Conservation (phyloP, 129 eudicot genomes). For the Saposhnikovia divaricata region DNA sequence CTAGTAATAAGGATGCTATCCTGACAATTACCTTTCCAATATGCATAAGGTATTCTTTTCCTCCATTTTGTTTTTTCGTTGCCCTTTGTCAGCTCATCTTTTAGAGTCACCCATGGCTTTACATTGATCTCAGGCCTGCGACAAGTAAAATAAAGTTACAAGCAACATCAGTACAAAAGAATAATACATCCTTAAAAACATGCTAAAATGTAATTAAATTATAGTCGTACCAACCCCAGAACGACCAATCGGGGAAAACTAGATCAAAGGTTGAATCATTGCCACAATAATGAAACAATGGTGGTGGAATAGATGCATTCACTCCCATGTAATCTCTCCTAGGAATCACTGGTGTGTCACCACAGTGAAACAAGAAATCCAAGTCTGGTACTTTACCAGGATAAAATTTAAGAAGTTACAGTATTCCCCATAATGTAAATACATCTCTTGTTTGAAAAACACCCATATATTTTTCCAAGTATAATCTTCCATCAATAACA, state of each 20-base stretch:
- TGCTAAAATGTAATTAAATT: background rate
- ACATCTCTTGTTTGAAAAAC: slow-evolving; percentile 55
- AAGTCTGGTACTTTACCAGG: slow-evolving; percentile 49
- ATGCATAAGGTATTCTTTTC: slow-evolving; percentile 14
- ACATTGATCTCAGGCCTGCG: slow-evolving; percentile 23
- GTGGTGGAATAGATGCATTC: slow-evolving; percentile 31
- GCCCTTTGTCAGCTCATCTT: slow-evolving; percentile 11
- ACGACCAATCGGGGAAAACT: slow-evolving; percentile 60
- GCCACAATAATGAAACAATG: slow-evolving; percentile 53
- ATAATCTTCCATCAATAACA: slow-evolving; percentile 36
- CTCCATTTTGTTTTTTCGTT: slow-evolving; percentile 13
- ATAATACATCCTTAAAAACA: background rate
- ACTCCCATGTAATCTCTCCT: slow-evolving; percentile 20
- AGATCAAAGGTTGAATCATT: slow-evolving; percentile 45
- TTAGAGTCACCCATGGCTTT: slow-evolving; percentile 21
- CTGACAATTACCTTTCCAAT: slow-evolving; percentile 14
- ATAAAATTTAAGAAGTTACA: slow-evolving; percentile 42
- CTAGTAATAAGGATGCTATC: too few relatives aligned
- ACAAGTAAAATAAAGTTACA: background rate
- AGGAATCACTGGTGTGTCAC: slow-evolving; percentile 36
- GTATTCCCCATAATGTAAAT: slow-evolving; percentile 53
- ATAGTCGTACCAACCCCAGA: slow-evolving; percentile 57
- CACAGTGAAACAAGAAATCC: slow-evolving; percentile 50
- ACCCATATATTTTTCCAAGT: slow-evolving; percentile 25
- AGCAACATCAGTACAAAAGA: background rate